A percentile compares a stretch with the other conserved stretches of the same genome.
Conservation (phyloP, 1,284 basidiomycete genomes). For the Puccinia brachypodii region DNA sequence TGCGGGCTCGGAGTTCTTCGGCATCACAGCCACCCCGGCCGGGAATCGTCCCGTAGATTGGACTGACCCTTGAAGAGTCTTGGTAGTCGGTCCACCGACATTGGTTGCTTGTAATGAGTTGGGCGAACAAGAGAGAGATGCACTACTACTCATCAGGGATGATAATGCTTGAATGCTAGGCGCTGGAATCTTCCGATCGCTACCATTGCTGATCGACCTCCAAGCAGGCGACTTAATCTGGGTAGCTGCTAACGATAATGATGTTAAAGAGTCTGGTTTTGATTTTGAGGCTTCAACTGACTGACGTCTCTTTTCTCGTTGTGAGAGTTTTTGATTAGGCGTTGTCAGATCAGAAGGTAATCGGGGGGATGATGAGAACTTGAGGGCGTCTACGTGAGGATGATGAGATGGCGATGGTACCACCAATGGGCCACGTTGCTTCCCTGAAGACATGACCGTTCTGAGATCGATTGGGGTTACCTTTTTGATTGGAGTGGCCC, state of each 20-base stretch:
- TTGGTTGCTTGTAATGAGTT: not conserved
- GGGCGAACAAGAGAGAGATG: not conserved
- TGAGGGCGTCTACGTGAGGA: not conserved
- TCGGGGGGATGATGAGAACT: not conserved
- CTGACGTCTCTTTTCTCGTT: conserved; percentile 33
- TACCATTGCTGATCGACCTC: conserved; percentile 16
- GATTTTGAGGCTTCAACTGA: conserved; percentile 30
- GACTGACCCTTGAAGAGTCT: not conserved
- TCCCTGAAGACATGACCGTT: conserved; percentile 5
- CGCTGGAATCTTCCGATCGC: not conserved
- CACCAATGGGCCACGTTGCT: not conserved
- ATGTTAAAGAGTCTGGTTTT: not conserved
- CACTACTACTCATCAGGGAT: conserved; percentile 3
- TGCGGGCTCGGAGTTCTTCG: not conserved
- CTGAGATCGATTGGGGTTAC: conserved; percentile 16
- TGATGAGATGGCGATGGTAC: conserved; percentile 10
- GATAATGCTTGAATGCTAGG: not conserved
- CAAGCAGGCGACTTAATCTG: conserved; percentile 27
- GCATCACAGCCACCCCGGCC: not conserved
- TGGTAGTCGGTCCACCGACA: not conserved
- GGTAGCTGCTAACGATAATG: not conserved
- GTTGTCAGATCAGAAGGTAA: not conserved
- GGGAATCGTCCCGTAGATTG: not conserved
- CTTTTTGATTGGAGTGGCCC: conserved; percentile 21
- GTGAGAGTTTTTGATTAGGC: conserved; percentile 33